phyloP scores from a whole-genome alignment of 2,329 filamentous ascomycete species.

The Chrysoporthe puriensis region DNA sequence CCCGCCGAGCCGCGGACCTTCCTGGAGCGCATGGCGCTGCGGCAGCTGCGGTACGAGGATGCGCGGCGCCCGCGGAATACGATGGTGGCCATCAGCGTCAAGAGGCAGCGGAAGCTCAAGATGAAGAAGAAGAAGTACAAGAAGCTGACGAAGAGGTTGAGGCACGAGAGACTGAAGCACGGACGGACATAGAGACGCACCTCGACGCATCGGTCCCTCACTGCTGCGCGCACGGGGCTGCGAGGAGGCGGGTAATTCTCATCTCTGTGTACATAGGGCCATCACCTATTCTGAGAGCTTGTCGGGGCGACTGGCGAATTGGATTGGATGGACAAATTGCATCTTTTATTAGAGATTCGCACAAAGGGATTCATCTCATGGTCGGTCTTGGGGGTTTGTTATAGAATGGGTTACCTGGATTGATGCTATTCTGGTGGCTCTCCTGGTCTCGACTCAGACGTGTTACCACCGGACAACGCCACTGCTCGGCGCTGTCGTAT shows the following conservation, averaged over 20 bases:
- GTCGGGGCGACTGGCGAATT: not conserved
- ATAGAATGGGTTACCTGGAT: constrained; percentile 19
- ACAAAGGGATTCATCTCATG: constrained; percentile 1
- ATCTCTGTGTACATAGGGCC: not conserved
- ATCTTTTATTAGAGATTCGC: constrained; percentile 20
- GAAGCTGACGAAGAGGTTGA: constrained; percentile 94
- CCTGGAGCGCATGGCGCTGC: constrained; percentile 70
- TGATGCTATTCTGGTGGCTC: constrained; percentile 10
- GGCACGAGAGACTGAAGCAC: constrained; percentile 84
- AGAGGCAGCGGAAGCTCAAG: constrained; percentile 89
- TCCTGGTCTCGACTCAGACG: not conserved
- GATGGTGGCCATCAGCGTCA: constrained; percentile 88
- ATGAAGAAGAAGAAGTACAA: constrained; percentile 99
- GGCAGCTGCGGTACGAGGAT: constrained; percentile 64
- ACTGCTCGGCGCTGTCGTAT: not conserved
- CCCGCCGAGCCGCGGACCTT: constrained; percentile 54
- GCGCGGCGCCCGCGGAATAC: constrained; percentile 49
- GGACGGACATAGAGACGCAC: constrained; percentile 59
- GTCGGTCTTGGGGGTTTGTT: not conserved
- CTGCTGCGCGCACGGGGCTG: not conserved
- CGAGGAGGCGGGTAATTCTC: not conserved
- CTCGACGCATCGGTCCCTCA: not conserved
- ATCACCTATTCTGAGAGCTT: not conserved
- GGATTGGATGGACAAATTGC: constrained; percentile 5
- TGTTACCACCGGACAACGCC: not conserved